Evolutionary conservation across 164 flowering plant species (phyloP).

Genomic region (Kalanchoe fedtschenkoi): DNA sequence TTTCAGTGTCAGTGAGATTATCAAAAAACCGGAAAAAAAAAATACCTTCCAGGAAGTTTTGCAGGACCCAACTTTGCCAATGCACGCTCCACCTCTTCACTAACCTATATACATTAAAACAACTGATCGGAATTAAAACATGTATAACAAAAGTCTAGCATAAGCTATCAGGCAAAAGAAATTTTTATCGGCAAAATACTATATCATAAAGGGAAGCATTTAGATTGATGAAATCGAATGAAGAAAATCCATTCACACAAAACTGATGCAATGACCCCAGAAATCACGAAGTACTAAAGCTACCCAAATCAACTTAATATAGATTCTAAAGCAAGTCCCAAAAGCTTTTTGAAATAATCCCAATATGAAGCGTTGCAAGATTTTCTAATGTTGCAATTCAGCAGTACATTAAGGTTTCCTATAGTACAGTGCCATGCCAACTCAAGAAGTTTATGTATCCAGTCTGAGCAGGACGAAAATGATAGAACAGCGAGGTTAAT

Average conservation of each 20-base stretch:
- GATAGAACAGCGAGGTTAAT: too few species aligned
- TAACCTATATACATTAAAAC: conserved; percentile 37
- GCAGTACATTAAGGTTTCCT: too few species aligned
- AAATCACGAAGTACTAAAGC: not conserved
- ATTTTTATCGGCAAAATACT: not conserved
- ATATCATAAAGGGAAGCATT: not conserved
- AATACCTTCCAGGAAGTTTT: conserved; percentile 38
- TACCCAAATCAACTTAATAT: not conserved
- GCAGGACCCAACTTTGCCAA: conserved; percentile 56
- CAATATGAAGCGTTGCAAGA: not conserved
- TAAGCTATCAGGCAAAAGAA: not conserved
- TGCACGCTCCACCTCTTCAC: conserved; percentile 70
- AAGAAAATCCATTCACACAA: not conserved
- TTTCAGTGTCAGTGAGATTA: not conserved
- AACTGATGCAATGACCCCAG: not conserved
- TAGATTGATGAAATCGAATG: too few species aligned
- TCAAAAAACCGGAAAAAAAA: not conserved
- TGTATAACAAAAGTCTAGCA: not conserved
- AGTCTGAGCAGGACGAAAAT: too few species aligned
- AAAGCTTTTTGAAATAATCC: not conserved
- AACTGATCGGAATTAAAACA: too few species aligned
- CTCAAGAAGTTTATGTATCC: too few species aligned
- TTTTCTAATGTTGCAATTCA: too few species aligned
- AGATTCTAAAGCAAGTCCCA: too few species aligned
- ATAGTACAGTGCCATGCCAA: too few species aligned